These are phyloP conservation scores for Cyclotella atomus DNA, from an alignment of 108 stramenopile genomes.

Conservation along the genomic window DNA sequence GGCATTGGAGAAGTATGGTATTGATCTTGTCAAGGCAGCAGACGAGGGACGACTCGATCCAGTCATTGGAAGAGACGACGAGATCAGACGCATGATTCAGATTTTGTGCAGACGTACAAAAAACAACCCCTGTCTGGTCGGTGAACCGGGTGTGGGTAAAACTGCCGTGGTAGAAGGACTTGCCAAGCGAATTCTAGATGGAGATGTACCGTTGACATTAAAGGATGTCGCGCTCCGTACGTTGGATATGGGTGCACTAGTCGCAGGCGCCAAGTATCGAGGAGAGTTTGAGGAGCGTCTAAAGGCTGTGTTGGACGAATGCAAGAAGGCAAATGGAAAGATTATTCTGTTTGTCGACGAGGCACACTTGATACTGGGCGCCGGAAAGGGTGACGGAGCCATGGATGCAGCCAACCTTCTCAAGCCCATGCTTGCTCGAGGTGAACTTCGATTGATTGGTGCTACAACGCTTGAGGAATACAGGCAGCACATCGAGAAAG, in stretches of 20 bases:
- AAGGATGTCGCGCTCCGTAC: constrained; percentile 86
- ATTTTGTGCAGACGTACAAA: constrained; percentile 96
- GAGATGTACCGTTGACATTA: constrained; percentile 94
- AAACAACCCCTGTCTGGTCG: constrained; percentile 95
- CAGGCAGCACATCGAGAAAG: constrained; percentile 93
- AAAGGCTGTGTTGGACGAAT: constrained; percentile 95
- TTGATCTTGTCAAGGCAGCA: constrained; percentile 82
- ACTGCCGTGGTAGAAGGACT: constrained; percentile 97
- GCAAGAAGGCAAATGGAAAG: constrained; percentile 84
- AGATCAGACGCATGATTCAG: constrained; percentile 91
- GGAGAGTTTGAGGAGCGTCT: constrained; percentile 99
- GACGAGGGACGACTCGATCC: constrained; percentile 95
- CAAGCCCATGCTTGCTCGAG: constrained; percentile 97
- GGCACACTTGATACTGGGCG: constrained; percentile 95
- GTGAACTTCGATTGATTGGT: constrained; percentile 96
- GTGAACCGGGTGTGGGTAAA: constrained; percentile 94
- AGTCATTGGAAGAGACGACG: constrained; percentile 97
- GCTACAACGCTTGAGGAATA: constrained; percentile 98
- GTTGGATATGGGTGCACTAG: constrained; percentile 95
- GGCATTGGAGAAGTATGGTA: constrained; percentile 74
- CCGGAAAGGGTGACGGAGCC: constrained; percentile 91
- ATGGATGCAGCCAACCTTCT: constrained; percentile 98
- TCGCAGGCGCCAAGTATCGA: constrained; percentile 97
- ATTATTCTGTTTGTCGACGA: constrained; percentile 98
- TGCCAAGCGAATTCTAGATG: constrained; percentile 91